Percentiles rank a stretch among this genome's conserved stretches.
Evolutionary conservation across 345 rosid species (phyloP).

Genomic region (Gossypioides kirkii): DNA sequence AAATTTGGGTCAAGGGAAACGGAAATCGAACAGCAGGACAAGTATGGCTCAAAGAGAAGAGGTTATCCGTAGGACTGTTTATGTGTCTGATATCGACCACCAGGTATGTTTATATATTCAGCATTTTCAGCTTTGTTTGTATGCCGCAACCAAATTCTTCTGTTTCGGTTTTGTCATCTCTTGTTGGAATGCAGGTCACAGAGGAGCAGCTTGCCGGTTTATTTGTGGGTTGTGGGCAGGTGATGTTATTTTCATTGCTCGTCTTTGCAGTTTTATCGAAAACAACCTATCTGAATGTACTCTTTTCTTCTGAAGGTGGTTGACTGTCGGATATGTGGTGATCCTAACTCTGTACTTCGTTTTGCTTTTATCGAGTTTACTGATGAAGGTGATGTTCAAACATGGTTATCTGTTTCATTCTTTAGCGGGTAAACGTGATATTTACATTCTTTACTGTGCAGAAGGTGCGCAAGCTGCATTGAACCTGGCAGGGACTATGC

Average conservation of each 20-base stretch:
- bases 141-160: neutral
- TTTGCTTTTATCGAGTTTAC: conserved; percentile 94
- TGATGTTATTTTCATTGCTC: conserved; percentile 23
- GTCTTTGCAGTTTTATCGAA: neutral
- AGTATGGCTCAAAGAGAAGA: conserved; percentile 90
- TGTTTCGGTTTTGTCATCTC: neutral
- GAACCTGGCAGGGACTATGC: conserved; percentile 76
- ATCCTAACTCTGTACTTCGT: conserved; percentile 88
- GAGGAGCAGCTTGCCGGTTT: conserved; percentile 97
- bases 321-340: conserved; percentile 96
- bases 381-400: conserved; percentile 55
- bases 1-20: conserved; percentile 60
- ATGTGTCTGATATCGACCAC: conserved; percentile 90
- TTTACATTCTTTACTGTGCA: conserved; percentile 21
- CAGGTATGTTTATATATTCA: conserved; percentile 44
- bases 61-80: conserved; percentile 77
- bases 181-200: conserved; percentile 50
- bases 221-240: conserved; percentile 83
- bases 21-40: conserved; percentile 68
- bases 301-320: conserved; percentile 52
- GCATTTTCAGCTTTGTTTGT: conserved; percentile 7
- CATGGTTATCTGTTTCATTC: neutral
- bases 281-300: neutral
- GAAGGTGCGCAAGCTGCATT: conserved; percentile 77
- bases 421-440: neutral